Base-by-base conservation (phyloP, 108 stramenopile genomes). In the Fragilariopsis cylindrus region DNA sequence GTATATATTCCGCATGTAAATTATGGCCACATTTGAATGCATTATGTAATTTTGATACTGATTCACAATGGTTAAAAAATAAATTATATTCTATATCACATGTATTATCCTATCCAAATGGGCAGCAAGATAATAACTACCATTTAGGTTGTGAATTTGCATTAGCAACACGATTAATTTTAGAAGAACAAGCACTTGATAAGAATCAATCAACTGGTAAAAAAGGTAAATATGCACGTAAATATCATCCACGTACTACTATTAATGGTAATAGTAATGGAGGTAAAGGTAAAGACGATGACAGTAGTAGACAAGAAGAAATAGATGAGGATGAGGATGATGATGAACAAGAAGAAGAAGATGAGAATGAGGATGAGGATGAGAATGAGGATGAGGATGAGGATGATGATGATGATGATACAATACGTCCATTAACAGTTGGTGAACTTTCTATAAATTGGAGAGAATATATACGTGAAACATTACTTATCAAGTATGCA, bases 371-470 rank as follows among this genome's bases (percentile, higher is more conserved):
- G 70, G 0, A 75, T 82, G 47, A 49, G 39, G 6, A 49, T n/a
- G 7, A 47, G 3, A 30, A 39, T n/a, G n/a, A n/a, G 19, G 0
- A n/a, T n/a, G n/a, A n/a, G n/a, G 42, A 63, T 5, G 12, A 63
- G 40, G 43, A 45, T 45, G 50, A 75, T 82, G 47, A 49, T 8
- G 7, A 50, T n/a, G 9, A 47, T 9, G 40, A 40, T 16, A 53
- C 43, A 15, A 85, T 81, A 57, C 49, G 89, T 43, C 89, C 89
- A 7, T 64, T 90, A 44, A 90, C 89, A 5, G 89, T 87, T 8
- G 89, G 89, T 3, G 89, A 90, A 70, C 57, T 90, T n/a, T 70
- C 73, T 63, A 85, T 77, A 1, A 90, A 90, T 64, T 90, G 89
- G 89, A 74, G 57, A 48, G 73, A 82, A 16, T 70, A 44, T 55